Evolutionary conservation across 768 basidiomycete species (phyloP), one percentile per base, ranked within the genome.

Genomic region (Russula compacta): DNA sequence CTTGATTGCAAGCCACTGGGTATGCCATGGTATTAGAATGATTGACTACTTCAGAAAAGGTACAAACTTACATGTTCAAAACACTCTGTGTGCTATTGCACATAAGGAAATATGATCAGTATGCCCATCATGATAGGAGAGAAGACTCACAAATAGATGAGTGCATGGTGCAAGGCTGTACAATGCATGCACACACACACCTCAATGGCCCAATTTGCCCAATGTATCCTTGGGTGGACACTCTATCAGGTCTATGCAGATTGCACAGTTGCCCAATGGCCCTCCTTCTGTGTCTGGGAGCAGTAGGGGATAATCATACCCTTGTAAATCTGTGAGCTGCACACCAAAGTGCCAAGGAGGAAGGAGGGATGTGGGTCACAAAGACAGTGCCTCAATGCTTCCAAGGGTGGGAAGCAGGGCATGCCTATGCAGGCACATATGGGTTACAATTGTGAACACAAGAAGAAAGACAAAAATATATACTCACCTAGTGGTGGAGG

Each of bases 91-190:
- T 94, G 92, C 88, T 90, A 56, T 21, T 56, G 17, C 21, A 46
- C n/a, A 61, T 12, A 42, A 60, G 17, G 14, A 53, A 49, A 46
- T 54, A 50, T 19, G 17, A 46, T 54, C 56, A 53, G 51, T n/a
- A 15, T 21, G 40, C 29, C 10, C 12, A 32, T n/a, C 24, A 7
- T 55, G 21, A 53, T 50, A 14, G 19, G 6, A 49, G 8, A 14
- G 15, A 50, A 56, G 12, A 79, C 88, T 74, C 67, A 90, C 89
- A 72, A 95, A 95, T 66, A 94, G 68, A 78, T 95, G 92, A 68
- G 86, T 83, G 74, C 92, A 95, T 1, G 92, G 92, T 2, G 92
- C 91, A 62, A 93, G 74, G 69, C 92, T 92, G 66, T 94, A 95
- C n/a, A 53, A 47, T 8, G 52, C 59, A 21, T 53, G 48, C 11